phyloP scores from a whole-genome alignment of 805 yeast genomes.

The Blastobotrys parvus region DNA sequence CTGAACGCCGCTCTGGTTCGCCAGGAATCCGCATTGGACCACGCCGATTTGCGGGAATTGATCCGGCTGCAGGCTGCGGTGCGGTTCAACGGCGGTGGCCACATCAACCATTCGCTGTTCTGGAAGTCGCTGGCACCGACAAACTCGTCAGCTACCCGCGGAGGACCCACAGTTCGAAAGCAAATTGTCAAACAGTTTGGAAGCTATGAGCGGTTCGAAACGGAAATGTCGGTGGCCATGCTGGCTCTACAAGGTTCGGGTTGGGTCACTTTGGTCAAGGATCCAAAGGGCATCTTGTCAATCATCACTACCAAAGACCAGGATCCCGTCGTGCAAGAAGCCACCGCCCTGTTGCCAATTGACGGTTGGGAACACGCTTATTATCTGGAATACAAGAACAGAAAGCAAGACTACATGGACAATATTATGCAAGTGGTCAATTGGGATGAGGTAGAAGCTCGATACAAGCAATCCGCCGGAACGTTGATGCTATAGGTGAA shows the following conservation, averaged over 20 bases:
- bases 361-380: conserved; percentile 97
- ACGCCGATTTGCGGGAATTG: conserved; percentile 51
- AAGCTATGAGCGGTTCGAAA: conserved; percentile 55
- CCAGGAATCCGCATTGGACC: conserved; percentile 49
- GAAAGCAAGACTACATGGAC: conserved; percentile 79
- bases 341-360: conserved; percentile 70
- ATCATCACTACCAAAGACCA: conserved; percentile 76
- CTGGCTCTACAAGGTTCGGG: conserved; percentile 91
- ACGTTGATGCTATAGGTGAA: neutral
- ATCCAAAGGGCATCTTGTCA: conserved; percentile 61
- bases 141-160: conserved; percentile 44
- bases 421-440: conserved; percentile 88
- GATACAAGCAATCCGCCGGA: conserved; percentile 25
- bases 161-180: conserved; percentile 43
- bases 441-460: conserved; percentile 79
- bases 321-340: conserved; percentile 66
- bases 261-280: conserved; percentile 83
- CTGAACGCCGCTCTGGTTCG: conserved; percentile 70
- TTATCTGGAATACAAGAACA: conserved; percentile 84
- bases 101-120: conserved; percentile 71
- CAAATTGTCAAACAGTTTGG: conserved; percentile 61
- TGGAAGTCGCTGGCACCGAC: conserved; percentile 83
- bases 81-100: conserved; percentile 90
- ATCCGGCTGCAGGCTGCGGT: conserved; percentile 55
- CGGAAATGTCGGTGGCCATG: conserved; percentile 52